Evolutionary conservation across 352 stramenopile genomes (phyloP), one percentile per base, ranked within the genome.

Genomic region (Globisporangium nodosum): DNA sequence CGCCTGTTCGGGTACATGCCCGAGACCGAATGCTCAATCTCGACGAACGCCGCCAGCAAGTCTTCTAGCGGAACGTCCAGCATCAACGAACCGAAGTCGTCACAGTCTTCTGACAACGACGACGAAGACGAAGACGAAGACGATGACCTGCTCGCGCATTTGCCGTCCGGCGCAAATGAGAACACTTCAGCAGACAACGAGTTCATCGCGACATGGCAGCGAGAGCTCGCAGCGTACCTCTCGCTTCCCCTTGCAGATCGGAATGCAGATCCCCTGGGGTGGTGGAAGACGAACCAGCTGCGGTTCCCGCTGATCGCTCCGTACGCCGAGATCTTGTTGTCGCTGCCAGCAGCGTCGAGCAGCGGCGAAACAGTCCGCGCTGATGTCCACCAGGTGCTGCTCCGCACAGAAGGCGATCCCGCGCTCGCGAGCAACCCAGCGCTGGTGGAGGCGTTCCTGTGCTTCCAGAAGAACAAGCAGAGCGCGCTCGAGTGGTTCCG

Each of bases 381-480:
- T n/a, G 70, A 82, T 21, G 54, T 89, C 15, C 65, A 73, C 45
- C 69, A 69, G 46, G 82, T 88, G 39, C 66, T 92, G 54, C 60
- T 83, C 27, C 79, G 81, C 31, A 82, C 77, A 20, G 78, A 83
- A 56, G 76, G 69, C 3, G 76, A 88, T 42, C 62, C 60, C 11
- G 57, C 60, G n/a, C 67, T 90, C 48, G 69, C 73, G 15, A 73
- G 65, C 21, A 85, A 71, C 52, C 72, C 74, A 30, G 69, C 69
- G 7, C 68, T 93, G 40, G 56, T 88, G n/a, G 79, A 91, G 53
- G 77, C 79, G 51, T 89, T 86, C 54, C 40, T 93, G 46, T 86
- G 75, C 65, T 93, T 93, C 62, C 83, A 93, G 61, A 85, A 85
- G 67, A 93, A 93, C 69, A 87, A 87, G 60, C 64, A 84, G 21